Evolutionary conservation across 225 moss, liverwort and hornwort genomes (phyloP).

Genomic region (Anthoceros angustus): DNA sequence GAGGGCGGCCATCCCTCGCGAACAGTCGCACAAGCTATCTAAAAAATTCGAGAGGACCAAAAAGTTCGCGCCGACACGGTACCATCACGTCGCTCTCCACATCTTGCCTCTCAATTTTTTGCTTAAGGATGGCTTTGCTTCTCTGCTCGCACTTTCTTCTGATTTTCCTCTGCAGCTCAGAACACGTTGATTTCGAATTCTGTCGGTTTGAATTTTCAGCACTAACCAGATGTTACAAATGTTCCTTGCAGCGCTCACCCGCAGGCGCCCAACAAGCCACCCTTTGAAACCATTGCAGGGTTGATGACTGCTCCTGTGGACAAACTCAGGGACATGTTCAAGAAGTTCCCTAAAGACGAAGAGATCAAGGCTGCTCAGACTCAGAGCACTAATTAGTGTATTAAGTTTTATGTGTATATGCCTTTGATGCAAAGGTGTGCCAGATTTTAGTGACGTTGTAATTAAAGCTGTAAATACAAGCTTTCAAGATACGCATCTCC

Average conservation of each 20-base stretch:
- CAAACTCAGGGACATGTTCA: slow-evolving; percentile 11
- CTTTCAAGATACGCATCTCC: no score
- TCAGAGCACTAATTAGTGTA: no score
- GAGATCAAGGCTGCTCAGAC: not conserved
- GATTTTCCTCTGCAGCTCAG: not conserved
- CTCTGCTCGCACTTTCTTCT: not conserved
- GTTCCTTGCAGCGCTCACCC: slow-evolving; percentile 9
- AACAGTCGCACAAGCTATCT: slow-evolving; percentile 2
- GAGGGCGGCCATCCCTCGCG: slow-evolving; percentile 8
- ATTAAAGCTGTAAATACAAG: no score
- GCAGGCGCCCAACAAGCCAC: not conserved
- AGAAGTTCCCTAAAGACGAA: slow-evolving; percentile 7
- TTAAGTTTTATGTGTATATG: no score
- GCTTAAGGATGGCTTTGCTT: no score
- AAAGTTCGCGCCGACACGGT: slow-evolving; percentile 10
- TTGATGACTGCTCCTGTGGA: slow-evolving; percentile 9
- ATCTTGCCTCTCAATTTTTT: no score
- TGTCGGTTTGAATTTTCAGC: not conserved
- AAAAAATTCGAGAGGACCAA: slow-evolving; percentile 7
- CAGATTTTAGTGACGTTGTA: no score
- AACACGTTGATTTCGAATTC: not conserved
- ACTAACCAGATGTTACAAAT: not conserved
- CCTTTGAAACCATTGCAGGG: slow-evolving; percentile 8
- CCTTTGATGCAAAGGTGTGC: no score
- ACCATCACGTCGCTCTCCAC: no score